These are phyloP conservation scores for Clathrus columnatus DNA, from an alignment of 768 basidiomycete genomes.

Conservation along the genomic window DNA sequence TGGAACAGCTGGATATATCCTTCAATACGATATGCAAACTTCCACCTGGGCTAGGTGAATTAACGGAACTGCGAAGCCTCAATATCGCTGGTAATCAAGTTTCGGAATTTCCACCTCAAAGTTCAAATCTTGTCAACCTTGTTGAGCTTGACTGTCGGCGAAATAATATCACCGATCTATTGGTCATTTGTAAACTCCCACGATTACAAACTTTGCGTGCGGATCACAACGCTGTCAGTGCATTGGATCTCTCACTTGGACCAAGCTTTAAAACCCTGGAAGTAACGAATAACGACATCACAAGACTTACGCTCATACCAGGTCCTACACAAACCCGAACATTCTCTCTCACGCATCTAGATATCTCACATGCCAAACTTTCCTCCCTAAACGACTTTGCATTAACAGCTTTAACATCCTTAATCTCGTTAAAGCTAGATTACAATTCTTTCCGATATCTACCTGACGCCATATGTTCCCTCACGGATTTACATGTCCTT, in stretches of 20 bases:
- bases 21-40: slow-evolving; percentile 85
- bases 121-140: slow-evolving; percentile 47
- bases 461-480: slow-evolving; percentile 74
- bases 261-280: slow-evolving; percentile 57
- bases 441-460: slow-evolving; percentile 81
- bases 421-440: slow-evolving; percentile 67
- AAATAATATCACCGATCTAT: slow-evolving; percentile 74
- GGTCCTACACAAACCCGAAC: slow-evolving; percentile 36
- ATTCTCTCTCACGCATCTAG: slow-evolving; percentile 62
- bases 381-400: slow-evolving; percentile 71
- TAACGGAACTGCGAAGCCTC: slow-evolving; percentile 61
- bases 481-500: slow-evolving; percentile 59
- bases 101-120: slow-evolving; percentile 57
- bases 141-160: slow-evolving; percentile 73
- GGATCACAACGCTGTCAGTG: slow-evolving; percentile 77
- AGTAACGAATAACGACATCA: slow-evolving; percentile 85
- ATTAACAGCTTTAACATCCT: slow-evolving; percentile 61
- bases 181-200: slow-evolving; percentile 59
- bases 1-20: slow-evolving; percentile 85
- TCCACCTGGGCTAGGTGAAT: slow-evolving; percentile 67
- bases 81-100: slow-evolving; percentile 84
- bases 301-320: slow-evolving; percentile 55
- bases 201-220: slow-evolving; percentile 59
- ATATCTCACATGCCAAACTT: slow-evolving; percentile 83
- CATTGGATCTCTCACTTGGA: slow-evolving; percentile 70